A percentile compares a stretch with the other conserved stretches of the same genome.
These are phyloP conservation scores for Drechslerella dactyloides DNA, from an alignment of 2,329 filamentous ascomycete species.

Conservation along the genomic window DNA sequence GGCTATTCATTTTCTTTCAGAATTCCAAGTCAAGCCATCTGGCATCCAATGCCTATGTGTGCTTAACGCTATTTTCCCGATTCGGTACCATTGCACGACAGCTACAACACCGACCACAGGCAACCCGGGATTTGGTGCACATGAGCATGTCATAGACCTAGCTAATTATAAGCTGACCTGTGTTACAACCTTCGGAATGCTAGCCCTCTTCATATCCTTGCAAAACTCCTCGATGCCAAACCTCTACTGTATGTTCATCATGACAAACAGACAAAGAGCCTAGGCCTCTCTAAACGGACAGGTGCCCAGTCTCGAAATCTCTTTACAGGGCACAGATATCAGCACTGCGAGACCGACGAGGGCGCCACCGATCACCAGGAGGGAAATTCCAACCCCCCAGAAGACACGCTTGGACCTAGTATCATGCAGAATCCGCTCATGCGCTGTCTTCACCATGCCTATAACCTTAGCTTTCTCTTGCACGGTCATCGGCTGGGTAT, in stretches of 20 bases:
- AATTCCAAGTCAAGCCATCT: too few relatives aligned
- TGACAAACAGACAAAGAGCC: not conserved
- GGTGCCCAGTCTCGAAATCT: conserved; percentile 28
- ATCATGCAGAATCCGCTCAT: conserved; percentile 37
- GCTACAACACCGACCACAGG: too few relatives aligned
- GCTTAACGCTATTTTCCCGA: too few relatives aligned
- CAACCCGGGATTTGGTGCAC: too few relatives aligned
- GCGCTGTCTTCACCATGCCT: conserved; percentile 19
- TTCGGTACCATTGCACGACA: too few relatives aligned
- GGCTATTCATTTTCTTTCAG: too few relatives aligned
- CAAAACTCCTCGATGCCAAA: not conserved
- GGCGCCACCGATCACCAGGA: conserved; percentile 10
- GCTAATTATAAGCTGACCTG: too few relatives aligned
- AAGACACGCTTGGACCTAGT: conserved; percentile 29
- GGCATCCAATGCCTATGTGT: too few relatives aligned
- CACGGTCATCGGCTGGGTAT: not conserved
- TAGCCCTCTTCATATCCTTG: too few relatives aligned
- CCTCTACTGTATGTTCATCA: not conserved
- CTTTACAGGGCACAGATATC: conserved; percentile 18
- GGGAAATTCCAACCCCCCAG: conserved; percentile 19
- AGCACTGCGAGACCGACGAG: conserved; percentile 20
- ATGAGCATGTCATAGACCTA: too few relatives aligned
- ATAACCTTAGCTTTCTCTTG: conserved; percentile 1
- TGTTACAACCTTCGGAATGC: too few relatives aligned
- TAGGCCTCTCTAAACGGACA: conserved; percentile 21